Evolutionary conservation across 78 protist genomes (phyloP).

Genomic region (Pigoraptor vietnamica): DNA sequence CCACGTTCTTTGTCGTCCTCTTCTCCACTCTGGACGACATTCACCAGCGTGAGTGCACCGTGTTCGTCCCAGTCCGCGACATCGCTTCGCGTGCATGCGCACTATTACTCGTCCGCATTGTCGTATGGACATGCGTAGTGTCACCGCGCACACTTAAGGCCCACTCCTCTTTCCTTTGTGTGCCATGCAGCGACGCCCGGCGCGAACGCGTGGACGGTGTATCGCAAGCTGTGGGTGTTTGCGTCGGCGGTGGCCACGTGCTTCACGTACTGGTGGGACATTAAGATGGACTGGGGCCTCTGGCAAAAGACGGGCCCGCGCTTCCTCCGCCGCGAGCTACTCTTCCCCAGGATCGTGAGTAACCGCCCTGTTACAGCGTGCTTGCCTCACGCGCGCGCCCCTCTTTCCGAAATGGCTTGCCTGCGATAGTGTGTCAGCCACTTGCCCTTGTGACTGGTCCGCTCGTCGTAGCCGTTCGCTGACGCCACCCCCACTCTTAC

Average conservation of each 20-base stretch:
- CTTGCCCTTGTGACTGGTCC: not conserved
- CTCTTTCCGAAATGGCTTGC: not conserved
- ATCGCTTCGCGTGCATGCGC: too few species aligned
- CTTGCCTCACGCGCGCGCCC: not conserved
- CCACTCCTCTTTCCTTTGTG: too few species aligned
- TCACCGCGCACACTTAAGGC: too few species aligned
- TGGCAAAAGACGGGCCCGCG: not conserved
- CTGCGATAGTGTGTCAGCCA: not conserved
- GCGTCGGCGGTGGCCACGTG: not conserved
- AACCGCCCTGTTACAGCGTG: not conserved
- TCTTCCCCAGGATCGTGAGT: not conserved
- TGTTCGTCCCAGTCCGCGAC: too few species aligned
- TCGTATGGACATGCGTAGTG: too few species aligned
- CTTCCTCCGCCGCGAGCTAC: conserved; percentile 1
- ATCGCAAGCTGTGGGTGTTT: not conserved
- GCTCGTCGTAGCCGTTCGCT: not conserved
- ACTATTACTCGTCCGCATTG: too few species aligned
- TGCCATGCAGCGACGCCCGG: not conserved
- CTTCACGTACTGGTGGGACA: conserved; percentile 2
- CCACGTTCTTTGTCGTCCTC: not conserved
- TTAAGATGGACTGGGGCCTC: conserved; percentile 22
- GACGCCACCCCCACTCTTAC: not conserved
- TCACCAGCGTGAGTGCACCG: not conserved
- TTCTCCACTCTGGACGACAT: not conserved
- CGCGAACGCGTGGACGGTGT: not conserved